phyloP scores from a whole-genome alignment of 768 basidiomycete genomes.

The Exsudoporus frostii region DNA sequence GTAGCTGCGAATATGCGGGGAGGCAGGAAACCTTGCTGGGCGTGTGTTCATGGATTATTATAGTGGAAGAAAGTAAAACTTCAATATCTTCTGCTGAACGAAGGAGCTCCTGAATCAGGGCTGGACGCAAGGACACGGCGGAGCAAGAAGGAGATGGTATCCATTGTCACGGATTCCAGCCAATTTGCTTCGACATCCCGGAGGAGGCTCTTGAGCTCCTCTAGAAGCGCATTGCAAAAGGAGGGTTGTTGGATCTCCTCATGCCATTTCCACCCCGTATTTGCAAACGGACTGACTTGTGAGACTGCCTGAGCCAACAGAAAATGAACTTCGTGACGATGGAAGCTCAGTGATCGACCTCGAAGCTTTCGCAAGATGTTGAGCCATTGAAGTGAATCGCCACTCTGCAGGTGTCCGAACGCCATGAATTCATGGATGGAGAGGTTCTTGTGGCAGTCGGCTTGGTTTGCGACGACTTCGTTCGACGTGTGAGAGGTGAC shows the following conservation, averaged over 20 bases:
- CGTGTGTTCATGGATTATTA: slow-evolving; percentile 28
- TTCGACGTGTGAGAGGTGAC: too few relatives aligned
- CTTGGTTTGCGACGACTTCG: too few relatives aligned
- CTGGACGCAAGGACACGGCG: slow-evolving; percentile 36
- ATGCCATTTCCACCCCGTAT: slow-evolving; percentile 37
- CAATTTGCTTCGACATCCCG: slow-evolving; percentile 39
- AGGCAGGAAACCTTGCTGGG: slow-evolving; percentile 12
- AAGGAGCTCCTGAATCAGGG: slow-evolving; percentile 11
- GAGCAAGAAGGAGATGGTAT: slow-evolving; percentile 34
- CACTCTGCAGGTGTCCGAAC: slow-evolving; percentile 45
- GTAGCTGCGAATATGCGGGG: slow-evolving; percentile 5
- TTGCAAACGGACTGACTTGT: slow-evolving; percentile 38
- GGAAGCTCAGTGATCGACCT: slow-evolving; percentile 37
- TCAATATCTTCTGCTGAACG: slow-evolving; percentile 23
- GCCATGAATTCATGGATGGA: slow-evolving; percentile 44
- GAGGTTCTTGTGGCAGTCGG: slow-evolving; percentile 38
- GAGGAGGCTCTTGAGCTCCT: slow-evolving; percentile 36
- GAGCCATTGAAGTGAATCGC: slow-evolving; percentile 45
- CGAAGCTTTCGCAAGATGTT: slow-evolving; percentile 49
- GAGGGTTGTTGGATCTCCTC: slow-evolving; percentile 27
- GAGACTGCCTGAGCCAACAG: slow-evolving; percentile 43
- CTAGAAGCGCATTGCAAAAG: slow-evolving; percentile 39
- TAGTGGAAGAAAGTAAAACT: slow-evolving; percentile 19
- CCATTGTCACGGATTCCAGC: slow-evolving; percentile 33
- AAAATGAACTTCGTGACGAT: slow-evolving; percentile 37